A percentile compares a stretch with the other conserved stretches of the same genome.
phyloP scores from a whole-genome alignment of 148 eudicot species.

The Amaranthus palmeri region DNA sequence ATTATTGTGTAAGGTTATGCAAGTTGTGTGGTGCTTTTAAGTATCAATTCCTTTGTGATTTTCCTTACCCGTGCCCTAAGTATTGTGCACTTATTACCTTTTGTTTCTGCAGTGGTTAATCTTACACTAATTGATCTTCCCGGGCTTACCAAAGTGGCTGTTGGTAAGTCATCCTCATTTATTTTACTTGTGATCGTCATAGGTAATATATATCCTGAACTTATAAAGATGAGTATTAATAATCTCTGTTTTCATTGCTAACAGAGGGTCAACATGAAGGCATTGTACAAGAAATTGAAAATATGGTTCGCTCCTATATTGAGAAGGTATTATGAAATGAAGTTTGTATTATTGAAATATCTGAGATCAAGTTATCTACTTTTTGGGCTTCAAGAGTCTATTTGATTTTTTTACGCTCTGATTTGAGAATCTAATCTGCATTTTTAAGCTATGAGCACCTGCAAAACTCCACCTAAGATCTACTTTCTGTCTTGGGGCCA shows the following conservation, averaged over 20 bases:
- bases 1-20: neutral
- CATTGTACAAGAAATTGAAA: slow-evolving; percentile 45
- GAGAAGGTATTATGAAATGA: slow-evolving; percentile 35
- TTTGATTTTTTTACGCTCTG: neutral
- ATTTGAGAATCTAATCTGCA: neutral
- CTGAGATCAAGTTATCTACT: neutral
- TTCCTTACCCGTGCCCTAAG: neutral
- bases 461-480: too few relatives aligned
- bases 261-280: slow-evolving; percentile 65
- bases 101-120: slow-evolving; percentile 77
- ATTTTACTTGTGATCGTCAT: neutral
- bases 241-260: slow-evolving; percentile 11
- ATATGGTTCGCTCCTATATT: slow-evolving; percentile 48
- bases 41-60: neutral
- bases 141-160: slow-evolving; percentile 96
- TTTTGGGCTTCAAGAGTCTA: neutral
- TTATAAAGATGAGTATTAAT: neutral
- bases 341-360: neutral
- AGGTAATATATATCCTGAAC: neutral
- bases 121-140: slow-evolving; percentile 97
- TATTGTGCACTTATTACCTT: slow-evolving; percentile 11
- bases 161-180: slow-evolving; percentile 52
- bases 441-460: too few relatives aligned
- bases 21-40: neutral
- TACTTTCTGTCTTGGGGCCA: too few relatives aligned